Evolutionary conservation across 495 filamentous ascomycete species (phyloP).

Genomic region (Penicillium soppii): DNA sequence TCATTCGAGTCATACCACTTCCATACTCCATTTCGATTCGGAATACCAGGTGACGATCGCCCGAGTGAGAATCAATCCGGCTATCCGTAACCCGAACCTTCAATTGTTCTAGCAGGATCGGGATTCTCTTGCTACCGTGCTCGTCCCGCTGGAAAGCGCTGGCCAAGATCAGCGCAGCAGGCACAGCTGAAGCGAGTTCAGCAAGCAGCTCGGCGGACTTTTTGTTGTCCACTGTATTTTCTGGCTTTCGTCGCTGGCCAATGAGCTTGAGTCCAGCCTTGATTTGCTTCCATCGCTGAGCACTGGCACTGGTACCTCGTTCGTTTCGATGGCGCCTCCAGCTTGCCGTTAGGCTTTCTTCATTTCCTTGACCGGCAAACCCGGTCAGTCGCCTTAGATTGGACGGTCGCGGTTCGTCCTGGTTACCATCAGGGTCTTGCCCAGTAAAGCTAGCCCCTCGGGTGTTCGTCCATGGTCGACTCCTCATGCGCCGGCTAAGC

Average conservation of each 20-base stretch:
- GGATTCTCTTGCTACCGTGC: conserved; percentile 90
- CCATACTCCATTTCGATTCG: conserved; percentile 95
- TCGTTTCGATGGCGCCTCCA: conserved; percentile 56
- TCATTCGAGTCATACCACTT: conserved; percentile 92
- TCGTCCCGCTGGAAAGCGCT: conserved; percentile 98
- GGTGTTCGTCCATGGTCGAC: conserved; percentile 51
- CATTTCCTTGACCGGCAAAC: conserved; percentile 59
- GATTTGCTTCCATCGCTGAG: conserved; percentile 81
- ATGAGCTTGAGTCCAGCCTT: conserved; percentile 83
- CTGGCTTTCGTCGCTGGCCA: conserved; percentile 73
- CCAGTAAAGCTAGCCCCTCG: conserved; percentile 57
- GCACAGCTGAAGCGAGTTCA: conserved; percentile 86
- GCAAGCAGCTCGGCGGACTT: conserved; percentile 97
- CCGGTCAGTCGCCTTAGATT: conserved; percentile 75
- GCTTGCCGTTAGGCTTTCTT: conserved; percentile 46
- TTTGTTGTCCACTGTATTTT: conserved; percentile 81
- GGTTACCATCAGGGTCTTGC: conserved; percentile 34
- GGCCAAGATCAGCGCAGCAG: conserved; percentile 87
- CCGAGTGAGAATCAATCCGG: conserved; percentile 58
- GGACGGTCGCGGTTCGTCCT: conserved; percentile 62
- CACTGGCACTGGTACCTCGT: conserved; percentile 72
- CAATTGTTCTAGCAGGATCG: conserved; percentile 91
- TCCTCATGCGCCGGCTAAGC: conserved; percentile 58
- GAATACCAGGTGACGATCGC: conserved; percentile 83
- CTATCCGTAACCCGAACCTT: conserved; percentile 86